A percentile compares a stretch with the other conserved stretches of the same genome.
These are phyloP conservation scores for Cryptosporidium ubiquitum DNA, from an alignment of 169 alveolate genomes.

Conservation along the genomic window DNA sequence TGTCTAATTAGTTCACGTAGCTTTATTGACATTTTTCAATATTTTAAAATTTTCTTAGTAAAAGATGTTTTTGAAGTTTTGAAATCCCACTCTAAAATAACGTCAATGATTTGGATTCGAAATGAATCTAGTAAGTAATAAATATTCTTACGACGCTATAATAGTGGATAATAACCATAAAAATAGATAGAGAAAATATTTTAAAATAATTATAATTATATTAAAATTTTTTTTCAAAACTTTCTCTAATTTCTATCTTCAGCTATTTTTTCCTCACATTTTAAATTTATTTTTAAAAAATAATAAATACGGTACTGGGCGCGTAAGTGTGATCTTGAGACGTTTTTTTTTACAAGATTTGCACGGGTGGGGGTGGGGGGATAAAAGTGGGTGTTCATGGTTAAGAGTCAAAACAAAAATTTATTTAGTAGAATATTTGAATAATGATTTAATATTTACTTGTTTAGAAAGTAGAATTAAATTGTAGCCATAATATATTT, in stretches of 20 bases:
- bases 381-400: background rate
- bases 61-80: background rate
- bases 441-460: background rate
- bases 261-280: constrained; percentile 9
- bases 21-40: constrained; percentile 84
- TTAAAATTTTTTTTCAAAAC: background rate
- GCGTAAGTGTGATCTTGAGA: constrained; percentile 50
- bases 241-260: background rate
- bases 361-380: background rate
- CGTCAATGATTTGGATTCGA: background rate
- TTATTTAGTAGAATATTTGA: background rate
- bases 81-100: background rate
- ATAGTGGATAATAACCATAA: background rate
- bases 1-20: constrained; percentile 96
- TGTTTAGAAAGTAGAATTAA: background rate
- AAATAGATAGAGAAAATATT: background rate
- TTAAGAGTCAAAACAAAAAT: background rate
- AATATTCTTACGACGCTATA: background rate
- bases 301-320: constrained; percentile 52
- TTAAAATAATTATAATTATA: background rate
- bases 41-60: background rate
- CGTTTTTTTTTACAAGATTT: background rate
- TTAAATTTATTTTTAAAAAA: background rate
- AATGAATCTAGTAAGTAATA: background rate
- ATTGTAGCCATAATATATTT: background rate